Evolutionary conservation across 169 alveolate species (phyloP), one percentile per base, ranked within the genome.

Genomic region (Plasmodium malariae): DNA sequence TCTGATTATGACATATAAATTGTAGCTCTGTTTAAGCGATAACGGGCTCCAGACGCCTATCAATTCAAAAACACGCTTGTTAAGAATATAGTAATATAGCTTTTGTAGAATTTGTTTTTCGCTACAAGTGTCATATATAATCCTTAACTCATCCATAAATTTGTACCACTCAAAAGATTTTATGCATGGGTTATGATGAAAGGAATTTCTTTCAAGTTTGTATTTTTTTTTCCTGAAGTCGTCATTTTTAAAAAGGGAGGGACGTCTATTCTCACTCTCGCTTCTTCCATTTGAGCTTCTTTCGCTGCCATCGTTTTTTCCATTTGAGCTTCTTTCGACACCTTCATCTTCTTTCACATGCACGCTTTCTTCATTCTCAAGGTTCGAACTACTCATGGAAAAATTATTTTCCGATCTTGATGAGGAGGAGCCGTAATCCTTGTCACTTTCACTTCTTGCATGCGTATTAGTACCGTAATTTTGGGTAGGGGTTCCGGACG

Each of bases 91-190:
- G 1, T 36, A 17, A 62, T 86, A 86, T 40, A 86, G 3, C 17
- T 57, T 68, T 59, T 24, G 7, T 36, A 86, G 12, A 34, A 86
- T 48, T n/a, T 68, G 76, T 51, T 86, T 69, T 60, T 86, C 92
- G 14, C 36, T 55, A 3, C 30, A 7, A 19, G 12, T 54, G 26
- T 86, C 57, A 36, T 68, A 86, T 12, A 86, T 71, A 9, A 69
- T 17, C 26, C 69, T 59, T 17, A 86, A n/a, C 32, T 71, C 76
- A 36, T 86, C 76, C 57, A 86, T 68, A 30, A 86, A 69, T 86
- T 17, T 86, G 43, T 86, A 86, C 92, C 92, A 86, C 17, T 69
- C 69, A 54, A 86, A 86, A 17, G 78, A 69, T 54, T 59, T 70
- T 70, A 86, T 51, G 40, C 63, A 24, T 34, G 92, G 92, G 30